Base-by-base conservation (phyloP, 108 stramenopile genomes). In the Pseudonitzschia delicatissima region DNA sequence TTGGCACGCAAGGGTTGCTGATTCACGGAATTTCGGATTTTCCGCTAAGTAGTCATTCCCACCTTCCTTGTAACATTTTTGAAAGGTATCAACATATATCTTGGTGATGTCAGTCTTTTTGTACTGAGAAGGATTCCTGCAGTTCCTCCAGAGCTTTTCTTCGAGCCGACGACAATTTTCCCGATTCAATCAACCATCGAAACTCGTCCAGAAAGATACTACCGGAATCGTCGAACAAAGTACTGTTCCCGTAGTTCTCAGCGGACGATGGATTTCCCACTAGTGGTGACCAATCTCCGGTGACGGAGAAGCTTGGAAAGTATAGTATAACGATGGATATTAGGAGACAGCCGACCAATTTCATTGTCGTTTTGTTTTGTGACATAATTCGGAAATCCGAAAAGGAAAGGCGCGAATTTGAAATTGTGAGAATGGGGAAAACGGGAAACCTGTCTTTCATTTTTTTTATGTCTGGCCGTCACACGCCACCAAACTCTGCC, bases 111-210 rank as follows among this genome's bases (percentile, higher is more conserved):
- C 31, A 55, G 12, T 55, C 53, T 55, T 33, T 23, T 27, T 55
- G 11, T 29, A 55, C 12, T 12, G 6, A 28, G 8, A 9, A 29
- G 12, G 31, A 33, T 27, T 55, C n/a, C 5, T n/a, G 31, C 11
- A 55, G 23, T 27, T 23, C 53, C 29, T 55, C 31, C 17, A 55
- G 53, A 32, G 53, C 53, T 27, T 55, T 55, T 17, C 53, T 33
- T 33, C 53, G 53, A 55, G 53, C 53, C 32, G 31, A 33, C 3
- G 53, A 55, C 32, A 55, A 55, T 27, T 55, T 55, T 2, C 53
- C 53, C 32, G 29, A 32, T 55, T 55, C 11, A 31, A 55, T 0
- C 32, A 55, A 34, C 32, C 1, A 31, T 17, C 31, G 29, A 31
- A 55, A 4, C 15, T 55, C 53, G 29, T 20, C 31, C 0, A 55